Conservation (phyloP, 2,329 filamentous ascomycete species). For the Phyllosticta paracitricarpa region DNA sequence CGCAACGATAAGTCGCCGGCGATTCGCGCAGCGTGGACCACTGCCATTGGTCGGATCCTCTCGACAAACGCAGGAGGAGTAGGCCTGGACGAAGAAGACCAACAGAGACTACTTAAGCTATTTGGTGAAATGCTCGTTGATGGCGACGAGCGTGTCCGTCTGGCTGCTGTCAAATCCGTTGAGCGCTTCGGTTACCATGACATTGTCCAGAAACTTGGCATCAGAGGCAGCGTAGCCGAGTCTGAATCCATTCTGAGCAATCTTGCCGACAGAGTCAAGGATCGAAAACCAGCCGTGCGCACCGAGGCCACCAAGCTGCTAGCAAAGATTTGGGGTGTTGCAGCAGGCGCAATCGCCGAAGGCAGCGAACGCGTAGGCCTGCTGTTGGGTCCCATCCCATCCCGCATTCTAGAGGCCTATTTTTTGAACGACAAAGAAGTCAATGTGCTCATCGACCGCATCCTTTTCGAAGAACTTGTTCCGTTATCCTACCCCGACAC, state of each 20-base stretch:
- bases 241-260: constrained; percentile 69
- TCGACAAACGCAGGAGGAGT: constrained; percentile 87
- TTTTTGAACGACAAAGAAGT: constrained; percentile 86
- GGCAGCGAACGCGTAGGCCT: constrained; percentile 66
- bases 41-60: constrained; percentile 72
- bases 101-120: constrained; percentile 60
- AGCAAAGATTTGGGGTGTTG: constrained; percentile 87
- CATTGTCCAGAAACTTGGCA: constrained; percentile 71
- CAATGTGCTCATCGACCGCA: constrained; percentile 72
- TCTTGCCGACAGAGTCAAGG: constrained; percentile 79
- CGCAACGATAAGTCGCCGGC: constrained; percentile 76
- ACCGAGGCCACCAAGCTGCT: constrained; percentile 79
- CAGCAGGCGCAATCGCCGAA: constrained; percentile 72
- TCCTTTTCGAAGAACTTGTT: constrained; percentile 79
- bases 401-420: constrained; percentile 73
- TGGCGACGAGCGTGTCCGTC: constrained; percentile 78
- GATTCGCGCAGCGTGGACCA: constrained; percentile 80
- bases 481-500: constrained; percentile 77
- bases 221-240: constrained; percentile 63
- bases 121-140: constrained; percentile 77
- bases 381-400: constrained; percentile 73
- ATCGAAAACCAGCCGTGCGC: constrained; percentile 71
- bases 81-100: constrained; percentile 74
- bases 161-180: constrained; percentile 80
- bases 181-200: constrained; percentile 71